Evolutionary conservation across 306 rosid genomes (phyloP).

Genomic region (Vigna angularis): DNA sequence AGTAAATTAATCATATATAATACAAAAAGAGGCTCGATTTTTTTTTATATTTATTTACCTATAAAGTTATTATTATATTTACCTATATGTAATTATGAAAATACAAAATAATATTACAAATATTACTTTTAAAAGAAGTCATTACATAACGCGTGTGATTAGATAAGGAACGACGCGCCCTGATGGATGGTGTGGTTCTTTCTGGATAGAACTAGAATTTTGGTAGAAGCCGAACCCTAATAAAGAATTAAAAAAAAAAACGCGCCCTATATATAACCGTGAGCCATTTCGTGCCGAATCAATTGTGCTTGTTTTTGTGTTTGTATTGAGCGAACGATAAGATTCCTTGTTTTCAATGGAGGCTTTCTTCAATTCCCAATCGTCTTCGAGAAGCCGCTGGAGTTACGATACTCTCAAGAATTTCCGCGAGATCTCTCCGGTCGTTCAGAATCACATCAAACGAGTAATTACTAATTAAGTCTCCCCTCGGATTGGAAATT

Average conservation of each 20-base stretch:
- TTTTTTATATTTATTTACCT: no score
- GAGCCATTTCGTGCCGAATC: not conserved
- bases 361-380: constrained; percentile 66
- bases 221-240: constrained; percentile 28
- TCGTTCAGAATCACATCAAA: constrained; percentile 76
- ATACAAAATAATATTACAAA: no score
- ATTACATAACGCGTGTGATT: not conserved
- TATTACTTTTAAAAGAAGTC: no score
- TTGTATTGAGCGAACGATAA: not conserved
- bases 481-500: not conserved
- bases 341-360: constrained; percentile 56
- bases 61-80: no score
- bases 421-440: constrained; percentile 74
- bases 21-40: no score
- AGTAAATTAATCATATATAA: no score
- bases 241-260: not conserved
- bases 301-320: not conserved
- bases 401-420: constrained; percentile 78
- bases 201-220: constrained; percentile 41
- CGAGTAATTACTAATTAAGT: constrained; percentile 45
- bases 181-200: not conserved
- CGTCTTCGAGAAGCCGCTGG: constrained; percentile 65
- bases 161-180: not conserved
- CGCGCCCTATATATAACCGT: not conserved
- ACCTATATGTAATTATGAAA: no score